These are phyloP conservation scores for Diaporthe amygdali DNA, from an alignment of 2,329 filamentous ascomycete genomes.

Conservation along the genomic window DNA sequence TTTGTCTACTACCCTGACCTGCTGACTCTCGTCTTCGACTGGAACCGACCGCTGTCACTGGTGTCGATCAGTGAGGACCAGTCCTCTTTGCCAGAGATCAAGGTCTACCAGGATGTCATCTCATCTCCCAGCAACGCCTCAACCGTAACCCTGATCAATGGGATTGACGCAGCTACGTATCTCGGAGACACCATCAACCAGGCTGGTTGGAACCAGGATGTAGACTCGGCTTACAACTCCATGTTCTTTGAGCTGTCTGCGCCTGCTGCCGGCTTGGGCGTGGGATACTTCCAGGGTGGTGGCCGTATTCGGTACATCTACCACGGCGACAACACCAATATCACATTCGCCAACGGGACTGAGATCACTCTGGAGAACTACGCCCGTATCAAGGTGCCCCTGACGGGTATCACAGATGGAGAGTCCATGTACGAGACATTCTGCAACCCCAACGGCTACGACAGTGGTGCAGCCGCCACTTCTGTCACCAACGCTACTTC, in stretches of 20 bases:
- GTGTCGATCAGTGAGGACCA: conserved; percentile 43
- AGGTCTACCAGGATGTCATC: conserved; percentile 46
- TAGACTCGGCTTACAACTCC: conserved; percentile 42
- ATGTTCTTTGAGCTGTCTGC: conserved; percentile 39
- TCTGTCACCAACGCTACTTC: conserved; percentile 6
- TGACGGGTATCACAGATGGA: conserved; percentile 38
- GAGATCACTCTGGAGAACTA: conserved; percentile 36
- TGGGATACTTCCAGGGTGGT: conserved; percentile 37
- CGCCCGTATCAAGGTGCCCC: conserved; percentile 35
- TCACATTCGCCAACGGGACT: conserved; percentile 44
- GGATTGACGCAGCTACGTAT: conserved; percentile 39
- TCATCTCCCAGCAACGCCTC: conserved; percentile 30
- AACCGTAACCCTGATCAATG: conserved; percentile 34
- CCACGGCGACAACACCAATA: conserved; percentile 35
- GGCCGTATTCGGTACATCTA: conserved; percentile 37
- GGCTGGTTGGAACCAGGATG: conserved; percentile 39
- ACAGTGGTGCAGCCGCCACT: background rate
- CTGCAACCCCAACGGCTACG: conserved; percentile 32
- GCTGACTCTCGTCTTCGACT: conserved; percentile 42
- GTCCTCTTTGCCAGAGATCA: conserved; percentile 46
- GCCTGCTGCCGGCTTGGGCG: conserved; percentile 23
- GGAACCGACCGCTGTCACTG: conserved; percentile 44
- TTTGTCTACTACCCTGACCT: conserved; percentile 47
- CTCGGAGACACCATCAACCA: conserved; percentile 47
- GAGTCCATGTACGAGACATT: conserved; percentile 40